Percentiles rank a stretch among this genome's conserved stretches.
These are phyloP conservation scores for Phytophthora litchii DNA, from an alignment of 352 stramenopile species.

Conservation along the genomic window DNA sequence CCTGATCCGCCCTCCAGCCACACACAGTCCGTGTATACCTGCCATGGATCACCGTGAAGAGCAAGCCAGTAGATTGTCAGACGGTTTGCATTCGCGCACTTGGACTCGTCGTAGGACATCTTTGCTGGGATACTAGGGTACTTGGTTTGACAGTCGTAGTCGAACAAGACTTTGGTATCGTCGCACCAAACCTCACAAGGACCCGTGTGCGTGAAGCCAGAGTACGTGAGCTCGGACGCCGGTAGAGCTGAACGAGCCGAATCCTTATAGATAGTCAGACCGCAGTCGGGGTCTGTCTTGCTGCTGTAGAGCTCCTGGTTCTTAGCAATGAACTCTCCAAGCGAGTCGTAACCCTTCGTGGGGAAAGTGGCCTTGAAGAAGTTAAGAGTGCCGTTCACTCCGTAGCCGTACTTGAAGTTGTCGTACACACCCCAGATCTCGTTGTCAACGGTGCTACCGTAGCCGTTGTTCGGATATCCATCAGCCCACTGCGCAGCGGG, in stretches of 20 bases:
- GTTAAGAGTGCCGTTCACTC: constrained; percentile 35
- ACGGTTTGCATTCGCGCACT: constrained; percentile 50
- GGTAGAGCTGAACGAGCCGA: constrained; percentile 42
- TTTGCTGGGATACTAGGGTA: constrained; percentile 38
- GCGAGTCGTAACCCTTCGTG: constrained; percentile 41
- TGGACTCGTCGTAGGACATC: constrained; percentile 50
- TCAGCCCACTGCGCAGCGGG: constrained; percentile 41
- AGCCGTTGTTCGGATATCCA: constrained; percentile 54
- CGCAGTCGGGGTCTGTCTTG: constrained; percentile 40
- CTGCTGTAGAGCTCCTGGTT: constrained; percentile 51
- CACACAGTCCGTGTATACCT: constrained; percentile 63
- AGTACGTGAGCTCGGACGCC: constrained; percentile 44
- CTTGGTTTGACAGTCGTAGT: constrained; percentile 52
- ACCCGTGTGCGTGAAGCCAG: constrained; percentile 59
- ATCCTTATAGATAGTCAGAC: constrained; percentile 46
- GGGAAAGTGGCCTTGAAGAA: constrained; percentile 46
- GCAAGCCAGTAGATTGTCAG: constrained; percentile 65
- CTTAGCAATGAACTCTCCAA: constrained; percentile 47
- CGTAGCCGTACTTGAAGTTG: constrained; percentile 53
- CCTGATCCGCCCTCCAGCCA: constrained; percentile 38
- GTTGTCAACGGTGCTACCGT: constrained; percentile 52
- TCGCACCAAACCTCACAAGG: constrained; percentile 71
- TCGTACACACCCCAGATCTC: constrained; percentile 43
- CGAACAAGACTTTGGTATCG: constrained; percentile 55
- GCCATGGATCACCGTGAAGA: constrained; percentile 56